A percentile compares a stretch with the other conserved stretches of the same genome.
Evolutionary conservation across 2,329 filamentous ascomycete species (phyloP).

Genomic region (Fusarium incarnatum): DNA sequence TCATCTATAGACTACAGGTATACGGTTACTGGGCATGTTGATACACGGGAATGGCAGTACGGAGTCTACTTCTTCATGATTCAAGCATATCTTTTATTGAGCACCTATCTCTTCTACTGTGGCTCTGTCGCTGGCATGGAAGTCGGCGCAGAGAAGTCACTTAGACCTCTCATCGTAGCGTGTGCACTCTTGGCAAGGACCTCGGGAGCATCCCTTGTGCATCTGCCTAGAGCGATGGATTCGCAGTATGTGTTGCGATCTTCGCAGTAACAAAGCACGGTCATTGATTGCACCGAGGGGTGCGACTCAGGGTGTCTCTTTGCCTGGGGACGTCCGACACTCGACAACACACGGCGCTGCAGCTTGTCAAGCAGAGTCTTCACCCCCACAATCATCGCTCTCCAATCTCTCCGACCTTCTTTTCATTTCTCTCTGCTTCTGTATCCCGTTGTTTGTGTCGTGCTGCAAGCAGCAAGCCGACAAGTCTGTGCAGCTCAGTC

Average conservation of each 20-base stretch:
- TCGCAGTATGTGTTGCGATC: background rate
- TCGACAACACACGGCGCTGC: background rate
- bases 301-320: too few species aligned
- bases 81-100: too few species aligned
- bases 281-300: background rate
- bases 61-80: background rate
- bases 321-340: too few species aligned
- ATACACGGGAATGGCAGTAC: background rate
- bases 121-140: too few species aligned
- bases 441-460: background rate
- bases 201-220: too few species aligned
- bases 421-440: background rate
- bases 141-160: too few species aligned
- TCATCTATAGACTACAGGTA: background rate
- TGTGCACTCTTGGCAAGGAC: too few species aligned
- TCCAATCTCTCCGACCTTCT: background rate
- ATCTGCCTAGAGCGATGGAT: too few species aligned
- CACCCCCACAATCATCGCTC: background rate
- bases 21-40: background rate
- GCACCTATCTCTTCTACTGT: too few species aligned
- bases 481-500: background rate
- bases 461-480: background rate
- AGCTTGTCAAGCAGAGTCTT: background rate
- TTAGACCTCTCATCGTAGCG: too few species aligned
- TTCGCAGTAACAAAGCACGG: accelerated